phyloP scores from a whole-genome alignment of 257 asterid genomes.

The Ilex aquifolium region DNA sequence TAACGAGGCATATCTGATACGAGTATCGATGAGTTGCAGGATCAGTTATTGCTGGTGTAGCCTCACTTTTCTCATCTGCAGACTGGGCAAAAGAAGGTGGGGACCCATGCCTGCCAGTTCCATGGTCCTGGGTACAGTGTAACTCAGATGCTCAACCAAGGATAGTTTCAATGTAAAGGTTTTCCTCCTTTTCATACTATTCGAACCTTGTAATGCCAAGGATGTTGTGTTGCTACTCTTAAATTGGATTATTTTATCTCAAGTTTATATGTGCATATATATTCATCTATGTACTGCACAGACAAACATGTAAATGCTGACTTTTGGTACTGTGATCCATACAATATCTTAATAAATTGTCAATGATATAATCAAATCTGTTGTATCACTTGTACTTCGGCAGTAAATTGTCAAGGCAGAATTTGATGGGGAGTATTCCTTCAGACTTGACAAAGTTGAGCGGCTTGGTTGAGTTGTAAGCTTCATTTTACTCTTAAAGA shows the following conservation, averaged over 20 bases:
- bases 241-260: no score
- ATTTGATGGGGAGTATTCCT: conserved; percentile 64
- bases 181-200: conserved; percentile 8
- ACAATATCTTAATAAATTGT: conserved; percentile 8
- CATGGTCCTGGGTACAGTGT: conserved; percentile 94
- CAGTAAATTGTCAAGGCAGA: conserved; percentile 76
- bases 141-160: conserved; percentile 71
- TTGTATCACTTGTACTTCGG: conserved; percentile 13
- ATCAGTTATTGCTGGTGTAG: conserved; percentile 46
- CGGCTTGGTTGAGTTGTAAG: conserved; percentile 73
- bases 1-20: background rate
- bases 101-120: conserved; percentile 89
- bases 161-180: conserved; percentile 58
- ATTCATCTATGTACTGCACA: background rate
- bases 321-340: conserved; percentile 1
- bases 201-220: background rate
- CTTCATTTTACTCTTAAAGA: conserved; percentile 2
- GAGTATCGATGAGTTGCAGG: conserved; percentile 43
- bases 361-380: background rate
- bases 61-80: conserved; percentile 38
- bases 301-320: no score
- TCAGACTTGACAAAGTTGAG: conserved; percentile 52
- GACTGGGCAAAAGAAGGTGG: conserved; percentile 94
- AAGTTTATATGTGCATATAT: no score
- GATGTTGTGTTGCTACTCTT: no score